A percentile compares a stretch with the other conserved stretches of the same genome.
Conservation (phyloP, 176 grass and related monocot species). For the Cenchrus fungigraminus region DNA sequence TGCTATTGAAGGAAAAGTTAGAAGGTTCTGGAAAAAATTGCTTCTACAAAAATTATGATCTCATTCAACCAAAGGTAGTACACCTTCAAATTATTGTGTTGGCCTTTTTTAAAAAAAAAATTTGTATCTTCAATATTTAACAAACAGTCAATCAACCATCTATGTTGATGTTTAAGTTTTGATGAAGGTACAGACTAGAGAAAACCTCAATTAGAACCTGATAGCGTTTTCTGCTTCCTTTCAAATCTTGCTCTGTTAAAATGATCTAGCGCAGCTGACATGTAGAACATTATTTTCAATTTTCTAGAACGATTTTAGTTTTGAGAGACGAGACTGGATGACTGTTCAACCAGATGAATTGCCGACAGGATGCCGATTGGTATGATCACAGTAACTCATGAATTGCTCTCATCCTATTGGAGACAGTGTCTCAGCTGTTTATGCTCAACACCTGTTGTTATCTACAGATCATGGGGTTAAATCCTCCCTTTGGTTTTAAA, state of each 20-base stretch:
- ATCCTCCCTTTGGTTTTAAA: slow-evolving; percentile 96
- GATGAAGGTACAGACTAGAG: slow-evolving; percentile 9
- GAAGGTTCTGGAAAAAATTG: slow-evolving; percentile 78
- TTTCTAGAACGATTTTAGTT: slow-evolving; percentile 88
- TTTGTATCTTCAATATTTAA: slow-evolving; percentile 14
- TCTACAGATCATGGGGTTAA: slow-evolving; percentile 87
- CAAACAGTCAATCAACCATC: neutral
- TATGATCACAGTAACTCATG: slow-evolving; percentile 39
- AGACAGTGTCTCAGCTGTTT: slow-evolving; percentile 14
- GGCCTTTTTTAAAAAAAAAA: neutral
- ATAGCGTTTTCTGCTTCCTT: slow-evolving; percentile 20
- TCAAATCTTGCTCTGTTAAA: neutral
- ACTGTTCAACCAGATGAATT: slow-evolving; percentile 75
- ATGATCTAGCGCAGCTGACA: slow-evolving; percentile 2
- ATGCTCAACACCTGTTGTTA: slow-evolving; percentile 1
- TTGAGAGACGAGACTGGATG: slow-evolving; percentile 96
- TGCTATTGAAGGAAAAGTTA: slow-evolving; percentile 79
- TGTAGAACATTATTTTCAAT: slow-evolving; percentile 25
- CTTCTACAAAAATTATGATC: slow-evolving; percentile 92
- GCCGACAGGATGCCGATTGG: slow-evolving; percentile 73
- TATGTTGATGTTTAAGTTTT: neutral
- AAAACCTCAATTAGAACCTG: neutral
- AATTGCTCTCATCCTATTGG: slow-evolving; percentile 21
- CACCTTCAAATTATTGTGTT: slow-evolving; percentile 10
- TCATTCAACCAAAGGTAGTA: slow-evolving; percentile 78